phyloP scores from a whole-genome alignment of 2,329 filamentous ascomycete genomes.

The Aspergillus viridinutans region DNA sequence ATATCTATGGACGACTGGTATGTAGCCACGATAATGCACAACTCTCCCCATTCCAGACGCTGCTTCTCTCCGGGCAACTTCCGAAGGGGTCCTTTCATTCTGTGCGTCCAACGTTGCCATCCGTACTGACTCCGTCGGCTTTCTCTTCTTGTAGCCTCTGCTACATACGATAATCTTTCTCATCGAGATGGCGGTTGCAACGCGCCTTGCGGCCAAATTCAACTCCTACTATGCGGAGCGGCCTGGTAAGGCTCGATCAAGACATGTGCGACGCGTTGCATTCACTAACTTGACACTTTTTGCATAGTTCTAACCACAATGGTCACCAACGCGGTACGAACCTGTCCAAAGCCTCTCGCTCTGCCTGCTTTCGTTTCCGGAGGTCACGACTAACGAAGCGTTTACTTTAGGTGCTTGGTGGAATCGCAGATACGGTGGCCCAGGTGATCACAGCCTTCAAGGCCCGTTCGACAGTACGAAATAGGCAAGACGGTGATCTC shows the following conservation, averaged over 20 bases:
- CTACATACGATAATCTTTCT: conserved; percentile 80
- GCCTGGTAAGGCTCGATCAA: conserved; percentile 57
- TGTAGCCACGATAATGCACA: conserved; percentile 12
- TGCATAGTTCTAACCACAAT: conserved; percentile 86
- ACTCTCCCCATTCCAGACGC: background rate
- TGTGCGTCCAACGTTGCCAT: background rate
- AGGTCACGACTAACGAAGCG: conserved; percentile 7
- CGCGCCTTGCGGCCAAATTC: conserved; percentile 78
- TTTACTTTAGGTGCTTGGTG: conserved; percentile 65
- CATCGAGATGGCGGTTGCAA: conserved; percentile 82
- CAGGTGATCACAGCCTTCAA: conserved; percentile 80
- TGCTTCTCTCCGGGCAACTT: background rate
- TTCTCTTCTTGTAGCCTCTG: conserved; percentile 61
- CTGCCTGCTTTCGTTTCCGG: background rate
- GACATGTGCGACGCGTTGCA: background rate
- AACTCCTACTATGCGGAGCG: conserved; percentile 90
- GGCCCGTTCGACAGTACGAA: conserved; percentile 58
- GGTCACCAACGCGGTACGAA: conserved; percentile 85
- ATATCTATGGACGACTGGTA: conserved; percentile 46
- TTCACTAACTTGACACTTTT: conserved; percentile 14
- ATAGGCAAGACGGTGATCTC: conserved; percentile 58
- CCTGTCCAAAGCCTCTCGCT: background rate
- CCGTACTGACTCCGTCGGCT: conserved; percentile 6
- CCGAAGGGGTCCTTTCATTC: background rate
- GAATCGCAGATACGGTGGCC: conserved; percentile 92